These are phyloP conservation scores for Teratosphaeria gauchensis DNA, from an alignment of 2,329 filamentous ascomycete species.

Conservation along the genomic window DNA sequence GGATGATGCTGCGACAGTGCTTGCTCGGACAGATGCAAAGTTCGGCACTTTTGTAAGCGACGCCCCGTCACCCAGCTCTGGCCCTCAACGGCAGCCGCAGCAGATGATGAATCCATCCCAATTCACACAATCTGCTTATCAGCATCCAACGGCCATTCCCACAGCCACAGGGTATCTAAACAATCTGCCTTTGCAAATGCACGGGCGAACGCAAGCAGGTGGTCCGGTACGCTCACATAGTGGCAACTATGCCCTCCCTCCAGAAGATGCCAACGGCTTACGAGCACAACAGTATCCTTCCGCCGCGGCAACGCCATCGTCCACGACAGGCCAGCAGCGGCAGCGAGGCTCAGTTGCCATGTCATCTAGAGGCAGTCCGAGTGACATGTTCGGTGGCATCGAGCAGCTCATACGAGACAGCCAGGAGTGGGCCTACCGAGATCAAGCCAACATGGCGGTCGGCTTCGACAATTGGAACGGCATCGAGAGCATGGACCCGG, in stretches of 20 bases:
- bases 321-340: slow-evolving; percentile 12
- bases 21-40: slow-evolving; percentile 69
- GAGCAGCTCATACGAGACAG: slow-evolving; percentile 53
- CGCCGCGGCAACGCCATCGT: slow-evolving; percentile 10
- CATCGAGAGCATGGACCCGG: slow-evolving; percentile 10
- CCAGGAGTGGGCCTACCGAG: slow-evolving; percentile 48
- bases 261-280: slow-evolving; percentile 14
- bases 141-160: slow-evolving; percentile 1
- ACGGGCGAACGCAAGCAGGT: background rate
- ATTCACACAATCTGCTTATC: slow-evolving; percentile 1
- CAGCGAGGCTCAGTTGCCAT: slow-evolving; percentile 1
- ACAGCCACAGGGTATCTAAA: slow-evolving; percentile 1
- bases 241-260: slow-evolving; percentile 10
- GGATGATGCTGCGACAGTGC: slow-evolving; percentile 65
- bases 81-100: background rate
- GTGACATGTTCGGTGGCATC: slow-evolving; percentile 49
- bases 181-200: slow-evolving; percentile 3
- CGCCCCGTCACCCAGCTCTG: slow-evolving; percentile 40
- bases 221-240: slow-evolving; percentile 7
- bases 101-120: slow-evolving; percentile 1
- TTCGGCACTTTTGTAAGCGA: slow-evolving; percentile 62
- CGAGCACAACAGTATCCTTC: slow-evolving; percentile 17
- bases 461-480: slow-evolving; percentile 54
- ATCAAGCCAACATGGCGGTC: slow-evolving; percentile 50
- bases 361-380: slow-evolving; percentile 32